phyloP scores from a whole-genome alignment of 352 stramenopile genomes.

The Halophytophthora polymorphica region DNA sequence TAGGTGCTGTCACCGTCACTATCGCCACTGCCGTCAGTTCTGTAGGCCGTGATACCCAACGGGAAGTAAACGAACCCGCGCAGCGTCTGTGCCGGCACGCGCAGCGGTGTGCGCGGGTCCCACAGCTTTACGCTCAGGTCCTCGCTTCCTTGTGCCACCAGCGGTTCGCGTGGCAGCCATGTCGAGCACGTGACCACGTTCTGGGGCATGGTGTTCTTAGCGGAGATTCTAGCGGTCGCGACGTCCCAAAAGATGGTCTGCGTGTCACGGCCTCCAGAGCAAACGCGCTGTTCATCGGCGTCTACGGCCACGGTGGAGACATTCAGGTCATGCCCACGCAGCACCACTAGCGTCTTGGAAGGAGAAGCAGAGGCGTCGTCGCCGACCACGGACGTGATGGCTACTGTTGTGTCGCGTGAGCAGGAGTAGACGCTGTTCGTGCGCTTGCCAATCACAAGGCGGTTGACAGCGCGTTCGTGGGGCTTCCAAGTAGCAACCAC shows the following conservation, averaged over 20 bases:
- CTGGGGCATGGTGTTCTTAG: conserved; percentile 70
- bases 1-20: conserved; percentile 39
- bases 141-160: conserved; percentile 78
- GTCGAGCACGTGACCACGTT: conserved; percentile 86
- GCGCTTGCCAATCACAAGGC: conserved; percentile 40
- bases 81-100: conserved; percentile 48
- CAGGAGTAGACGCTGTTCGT: conserved; percentile 62
- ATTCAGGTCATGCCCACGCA: conserved; percentile 62
- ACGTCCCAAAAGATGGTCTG: conserved; percentile 81
- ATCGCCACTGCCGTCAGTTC: conserved; percentile 22
- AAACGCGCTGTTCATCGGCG: conserved; percentile 49
- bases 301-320: conserved; percentile 65
- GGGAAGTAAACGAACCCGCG: conserved; percentile 82
- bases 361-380: conserved; percentile 22
- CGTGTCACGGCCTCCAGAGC: conserved; percentile 78
- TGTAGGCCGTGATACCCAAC: conserved; percentile 47
- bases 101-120: conserved; percentile 56
- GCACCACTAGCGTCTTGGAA: conserved; percentile 17
- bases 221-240: conserved; percentile 36
- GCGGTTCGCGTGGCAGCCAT: conserved; percentile 57
- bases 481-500: conserved; percentile 40
- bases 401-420: conserved; percentile 72
- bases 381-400: conserved; percentile 30
- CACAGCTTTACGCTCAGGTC: conserved; percentile 80
- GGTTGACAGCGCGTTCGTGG: conserved; percentile 62